Conservation (phyloP, 345 rosid genomes). For the Pugionium dolabratum region DNA sequence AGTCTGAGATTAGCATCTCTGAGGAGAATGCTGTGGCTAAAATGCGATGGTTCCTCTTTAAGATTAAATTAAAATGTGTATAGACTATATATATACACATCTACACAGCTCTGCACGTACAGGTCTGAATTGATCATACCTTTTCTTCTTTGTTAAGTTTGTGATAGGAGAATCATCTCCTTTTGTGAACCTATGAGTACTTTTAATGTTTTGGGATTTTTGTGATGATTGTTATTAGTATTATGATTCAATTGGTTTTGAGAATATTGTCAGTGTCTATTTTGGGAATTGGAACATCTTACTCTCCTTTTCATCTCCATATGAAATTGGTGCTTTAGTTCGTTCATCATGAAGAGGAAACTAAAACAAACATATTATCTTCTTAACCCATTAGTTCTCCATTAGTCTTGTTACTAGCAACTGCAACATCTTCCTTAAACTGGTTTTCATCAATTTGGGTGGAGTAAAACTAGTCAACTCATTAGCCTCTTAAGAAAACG, state of each 20-base stretch:
- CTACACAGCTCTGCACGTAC: slow-evolving; percentile 27
- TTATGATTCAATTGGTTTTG: not conserved
- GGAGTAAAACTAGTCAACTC: too few species aligned
- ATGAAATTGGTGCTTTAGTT: too few species aligned
- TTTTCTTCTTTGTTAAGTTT: slow-evolving; percentile 14
- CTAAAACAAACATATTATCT: too few species aligned
- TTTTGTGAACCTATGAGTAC: slow-evolving; percentile 15
- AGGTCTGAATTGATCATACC: slow-evolving; percentile 24
- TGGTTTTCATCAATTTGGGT: too few species aligned
- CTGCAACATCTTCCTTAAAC: too few species aligned
- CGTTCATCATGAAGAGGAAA: too few species aligned
- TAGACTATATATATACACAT: slow-evolving; percentile 29
- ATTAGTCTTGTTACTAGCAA: too few species aligned
- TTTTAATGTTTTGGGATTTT: not conserved
- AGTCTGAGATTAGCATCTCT: slow-evolving; percentile 27
- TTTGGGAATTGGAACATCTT: too few species aligned
- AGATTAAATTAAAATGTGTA: slow-evolving; percentile 21
- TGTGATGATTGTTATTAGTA: slow-evolving; percentile 19
- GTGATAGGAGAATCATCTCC: slow-evolving; percentile 18
- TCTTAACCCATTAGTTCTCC: too few species aligned
- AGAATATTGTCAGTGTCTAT: too few species aligned
- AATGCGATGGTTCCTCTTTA: slow-evolving; percentile 13
- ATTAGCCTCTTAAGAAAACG: too few species aligned
- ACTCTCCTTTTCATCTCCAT: too few species aligned
- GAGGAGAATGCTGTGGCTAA: slow-evolving; percentile 18